Conservation (phyloP, 2,329 filamentous ascomycete species). For the Bipolaris zeicola region DNA sequence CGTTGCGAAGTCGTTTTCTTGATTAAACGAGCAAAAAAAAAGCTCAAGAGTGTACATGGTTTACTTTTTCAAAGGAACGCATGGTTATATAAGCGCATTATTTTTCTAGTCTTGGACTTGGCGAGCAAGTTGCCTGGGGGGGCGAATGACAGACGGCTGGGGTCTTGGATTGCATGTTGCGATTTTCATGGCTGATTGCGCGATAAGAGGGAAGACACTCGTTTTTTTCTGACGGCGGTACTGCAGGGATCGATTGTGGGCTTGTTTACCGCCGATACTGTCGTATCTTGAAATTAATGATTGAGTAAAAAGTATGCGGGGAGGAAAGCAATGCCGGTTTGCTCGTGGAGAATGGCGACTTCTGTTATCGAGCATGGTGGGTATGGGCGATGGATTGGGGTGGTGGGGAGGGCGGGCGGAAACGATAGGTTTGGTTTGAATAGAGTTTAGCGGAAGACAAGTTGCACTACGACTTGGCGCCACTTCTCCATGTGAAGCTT, state of each 20-base stretch:
- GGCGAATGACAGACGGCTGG: conserved; percentile 3
- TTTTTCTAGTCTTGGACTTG: conserved; percentile 17
- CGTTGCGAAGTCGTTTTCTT: not conserved
- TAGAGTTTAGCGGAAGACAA: conserved; percentile 1
- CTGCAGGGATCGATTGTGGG: not conserved
- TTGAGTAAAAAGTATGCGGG: not conserved
- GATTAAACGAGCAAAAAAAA: not conserved
- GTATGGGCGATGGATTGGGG: conserved; percentile 1
- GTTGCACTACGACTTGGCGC: conserved; percentile 1
- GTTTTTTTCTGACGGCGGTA: not conserved
- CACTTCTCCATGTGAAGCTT: conserved; percentile 1
- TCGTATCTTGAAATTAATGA: no score
- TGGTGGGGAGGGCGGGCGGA: conserved; percentile 7
- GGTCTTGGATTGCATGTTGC: conserved; percentile 17
- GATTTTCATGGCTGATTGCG: conserved; percentile 16
- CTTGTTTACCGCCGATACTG: no score
- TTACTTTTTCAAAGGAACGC: not conserved
- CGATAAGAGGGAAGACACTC: conserved; percentile 9
- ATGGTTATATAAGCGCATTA: conserved; percentile 18
- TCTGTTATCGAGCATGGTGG: not conserved
- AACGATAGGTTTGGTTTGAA: conserved; percentile 2
- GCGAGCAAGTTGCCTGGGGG: conserved; percentile 8
- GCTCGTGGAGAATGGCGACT: not conserved
- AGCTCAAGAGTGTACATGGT: not conserved
- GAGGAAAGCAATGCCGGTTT: not conserved